Evolutionary conservation across 192 early-diverging fungal genomes (phyloP).

Genomic region (Umbelopsis ramanniana): DNA sequence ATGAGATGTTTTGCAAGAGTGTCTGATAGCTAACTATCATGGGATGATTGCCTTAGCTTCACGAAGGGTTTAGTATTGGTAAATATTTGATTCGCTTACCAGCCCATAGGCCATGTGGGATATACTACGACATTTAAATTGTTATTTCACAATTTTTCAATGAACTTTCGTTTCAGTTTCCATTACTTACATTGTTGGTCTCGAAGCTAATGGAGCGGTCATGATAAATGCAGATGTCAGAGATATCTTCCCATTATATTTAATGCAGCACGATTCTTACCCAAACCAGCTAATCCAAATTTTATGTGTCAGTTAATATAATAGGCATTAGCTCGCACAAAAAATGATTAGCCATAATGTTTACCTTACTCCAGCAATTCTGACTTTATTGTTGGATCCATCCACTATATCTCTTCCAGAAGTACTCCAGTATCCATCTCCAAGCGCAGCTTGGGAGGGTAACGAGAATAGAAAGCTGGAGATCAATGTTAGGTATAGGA

Average conservation of each 20-base stretch:
- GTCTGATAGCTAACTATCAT: not conserved
- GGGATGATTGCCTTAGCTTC: not conserved
- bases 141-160: not conserved
- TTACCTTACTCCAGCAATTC: constrained; percentile 4
- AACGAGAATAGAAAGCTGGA: not conserved
- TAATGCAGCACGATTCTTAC: not conserved
- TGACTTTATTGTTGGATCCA: not conserved
- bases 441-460: not conserved
- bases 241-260: not conserved
- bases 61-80: too few relatives aligned
- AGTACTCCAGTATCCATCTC: not conserved
- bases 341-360: not conserved
- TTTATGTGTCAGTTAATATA: not conserved
- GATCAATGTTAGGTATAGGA: not conserved
- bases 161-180: not conserved
- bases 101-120: not conserved
- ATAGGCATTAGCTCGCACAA: not conserved
- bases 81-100: not conserved
- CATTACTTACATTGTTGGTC: not conserved
- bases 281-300: not conserved
- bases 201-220: not conserved
- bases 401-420: not conserved
- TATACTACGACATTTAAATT: not conserved
- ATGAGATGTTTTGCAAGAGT: not conserved
- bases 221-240: not conserved